Conservation (phyloP, 2,329 filamentous ascomycete genomes). For the Phaeosphaeria sp. region DNA sequence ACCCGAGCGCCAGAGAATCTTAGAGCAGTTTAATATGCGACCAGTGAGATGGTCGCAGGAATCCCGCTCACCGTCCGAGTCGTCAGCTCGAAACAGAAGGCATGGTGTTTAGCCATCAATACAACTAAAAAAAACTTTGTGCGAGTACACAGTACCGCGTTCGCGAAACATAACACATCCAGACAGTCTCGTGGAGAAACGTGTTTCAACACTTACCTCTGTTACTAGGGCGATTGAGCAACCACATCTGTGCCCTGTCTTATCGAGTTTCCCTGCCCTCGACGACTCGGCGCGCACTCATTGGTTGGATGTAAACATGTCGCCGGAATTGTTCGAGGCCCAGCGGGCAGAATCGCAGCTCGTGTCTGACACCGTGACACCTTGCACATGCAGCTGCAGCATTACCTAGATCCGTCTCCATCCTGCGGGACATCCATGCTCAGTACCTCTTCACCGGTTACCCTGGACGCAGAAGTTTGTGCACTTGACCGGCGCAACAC, state of each 20-base stretch:
- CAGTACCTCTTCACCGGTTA: neutral
- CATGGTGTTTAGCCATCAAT: neutral
- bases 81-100: neutral
- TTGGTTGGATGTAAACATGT: neutral
- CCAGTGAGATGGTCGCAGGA: neutral
- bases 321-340: neutral
- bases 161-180: neutral
- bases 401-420: slow-evolving; percentile 1
- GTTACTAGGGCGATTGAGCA: neutral
- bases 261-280: neutral
- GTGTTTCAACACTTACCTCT: neutral
- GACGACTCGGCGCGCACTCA: neutral
- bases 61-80: neutral
- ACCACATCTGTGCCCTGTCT: neutral
- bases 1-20: neutral
- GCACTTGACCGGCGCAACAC: neutral
- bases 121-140: neutral
- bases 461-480: neutral
- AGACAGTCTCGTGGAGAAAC: neutral
- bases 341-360: neutral
- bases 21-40: neutral
- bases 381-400: neutral
- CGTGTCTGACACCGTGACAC: neutral
- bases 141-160: neutral
- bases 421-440: neutral